Evolutionary conservation across 768 basidiomycete species (phyloP).

Genomic region (Krasilnikovozyma curviuscula): DNA sequence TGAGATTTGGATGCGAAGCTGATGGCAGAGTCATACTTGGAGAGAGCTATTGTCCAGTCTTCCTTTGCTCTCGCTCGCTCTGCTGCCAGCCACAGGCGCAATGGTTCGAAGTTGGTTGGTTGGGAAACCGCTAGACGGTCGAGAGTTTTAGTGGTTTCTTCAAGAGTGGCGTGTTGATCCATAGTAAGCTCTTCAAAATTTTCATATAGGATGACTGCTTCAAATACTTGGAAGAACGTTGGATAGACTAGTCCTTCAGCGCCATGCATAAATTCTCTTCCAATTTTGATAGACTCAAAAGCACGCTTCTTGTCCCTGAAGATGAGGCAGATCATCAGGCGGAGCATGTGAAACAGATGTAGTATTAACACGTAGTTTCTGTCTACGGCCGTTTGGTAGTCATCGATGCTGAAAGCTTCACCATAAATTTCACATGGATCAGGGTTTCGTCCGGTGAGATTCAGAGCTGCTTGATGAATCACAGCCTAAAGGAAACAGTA

Average conservation of each 20-base stretch:
- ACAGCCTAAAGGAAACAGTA: too few relatives aligned
- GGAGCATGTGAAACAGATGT: conserved; percentile 10
- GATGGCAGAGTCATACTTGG: conserved; percentile 9
- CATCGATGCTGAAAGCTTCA: conserved; percentile 5
- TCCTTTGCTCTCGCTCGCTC: background rate
- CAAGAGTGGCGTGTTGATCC: background rate
- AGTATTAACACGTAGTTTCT: background rate
- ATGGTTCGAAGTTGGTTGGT: too few relatives aligned
- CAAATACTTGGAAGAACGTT: conserved; percentile 8
- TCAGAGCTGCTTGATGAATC: conserved; percentile 10
- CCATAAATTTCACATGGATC: conserved; percentile 11
- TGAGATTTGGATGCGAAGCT: background rate
- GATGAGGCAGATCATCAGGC: conserved; percentile 9
- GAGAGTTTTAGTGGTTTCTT: background rate
- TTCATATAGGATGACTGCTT: conserved; percentile 9
- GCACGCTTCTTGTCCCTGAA: conserved; percentile 2
- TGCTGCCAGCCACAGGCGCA: conserved; percentile 14
- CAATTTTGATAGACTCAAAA: background rate
- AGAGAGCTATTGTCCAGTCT: background rate
- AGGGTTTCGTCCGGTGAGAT: background rate
- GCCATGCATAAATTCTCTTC: background rate
- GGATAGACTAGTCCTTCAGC: conserved; percentile 13
- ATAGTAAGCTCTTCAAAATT: background rate
- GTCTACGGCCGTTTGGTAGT: conserved; percentile 3
- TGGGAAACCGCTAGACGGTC: too few relatives aligned